phyloP scores from a whole-genome alignment of 331 rosid genomes.

The Quercus tomentella region DNA sequence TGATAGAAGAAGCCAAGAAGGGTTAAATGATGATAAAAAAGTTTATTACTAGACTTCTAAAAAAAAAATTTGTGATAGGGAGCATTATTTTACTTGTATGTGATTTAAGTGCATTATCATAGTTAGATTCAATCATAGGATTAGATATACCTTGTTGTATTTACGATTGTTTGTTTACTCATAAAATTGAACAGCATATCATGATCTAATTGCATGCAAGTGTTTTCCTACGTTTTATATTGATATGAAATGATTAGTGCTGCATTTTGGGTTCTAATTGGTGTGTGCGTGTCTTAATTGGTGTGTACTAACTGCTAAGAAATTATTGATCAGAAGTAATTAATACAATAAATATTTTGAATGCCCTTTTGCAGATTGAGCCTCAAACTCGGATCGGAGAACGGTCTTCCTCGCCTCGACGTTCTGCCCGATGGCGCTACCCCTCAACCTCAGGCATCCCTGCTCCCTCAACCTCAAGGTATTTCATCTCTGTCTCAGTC shows the following conservation, averaged over 20 bases:
- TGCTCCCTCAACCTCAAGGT: too few relatives aligned
- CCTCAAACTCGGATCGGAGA: too few relatives aligned
- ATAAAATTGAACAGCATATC: background rate
- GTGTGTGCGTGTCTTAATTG: background rate
- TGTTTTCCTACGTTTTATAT: too few relatives aligned
- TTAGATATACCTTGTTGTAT: background rate
- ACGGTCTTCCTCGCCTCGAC: too few relatives aligned
- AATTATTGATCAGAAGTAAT: background rate
- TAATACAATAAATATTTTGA: background rate
- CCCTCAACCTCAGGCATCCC: too few relatives aligned
- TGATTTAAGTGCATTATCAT: background rate
- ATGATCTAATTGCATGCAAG: background rate
- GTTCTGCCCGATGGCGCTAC: accelerated
- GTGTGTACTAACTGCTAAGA: background rate
- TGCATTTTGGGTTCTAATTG: background rate
- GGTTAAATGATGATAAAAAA: too few relatives aligned
- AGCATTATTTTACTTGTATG: background rate
- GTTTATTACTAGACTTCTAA: too few relatives aligned
- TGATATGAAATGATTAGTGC: background rate
- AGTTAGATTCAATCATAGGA: background rate
- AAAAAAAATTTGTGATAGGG: background rate
- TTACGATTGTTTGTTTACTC: background rate
- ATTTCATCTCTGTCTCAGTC: too few relatives aligned
- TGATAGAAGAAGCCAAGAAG: too few relatives aligned
- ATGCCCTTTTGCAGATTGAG: conserved; percentile 39